Percentiles rank a stretch among this genome's conserved stretches.
Conservation (phyloP, 768 basidiomycete species). For the Postia placenta region DNA sequence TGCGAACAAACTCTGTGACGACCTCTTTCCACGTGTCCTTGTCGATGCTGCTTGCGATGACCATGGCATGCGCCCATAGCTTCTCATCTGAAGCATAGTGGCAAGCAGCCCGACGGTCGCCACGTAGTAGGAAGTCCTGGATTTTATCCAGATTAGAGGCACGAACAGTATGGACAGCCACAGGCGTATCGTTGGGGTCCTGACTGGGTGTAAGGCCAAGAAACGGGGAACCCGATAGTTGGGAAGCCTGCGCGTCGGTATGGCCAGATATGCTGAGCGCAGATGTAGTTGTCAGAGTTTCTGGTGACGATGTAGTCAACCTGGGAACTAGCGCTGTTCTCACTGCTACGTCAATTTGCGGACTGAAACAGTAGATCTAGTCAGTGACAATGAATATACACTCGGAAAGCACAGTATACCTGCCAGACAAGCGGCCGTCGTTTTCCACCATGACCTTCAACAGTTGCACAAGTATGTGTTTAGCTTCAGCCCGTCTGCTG, state of each 20-base stretch:
- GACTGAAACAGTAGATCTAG: conserved; percentile 30
- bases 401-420: conserved; percentile 44
- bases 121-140: conserved; percentile 71
- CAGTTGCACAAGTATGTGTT: conserved; percentile 65
- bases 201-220: conserved; percentile 3
- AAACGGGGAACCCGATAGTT: conserved; percentile 8
- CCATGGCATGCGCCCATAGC: conserved; percentile 93
- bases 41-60: conserved; percentile 90
- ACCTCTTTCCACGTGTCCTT: conserved; percentile 92
- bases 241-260: background rate
- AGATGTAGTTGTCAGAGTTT: conserved; percentile 12
- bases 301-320: conserved; percentile 24
- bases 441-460: conserved; percentile 81
- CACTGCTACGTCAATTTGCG: conserved; percentile 68
- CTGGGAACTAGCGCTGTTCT: conserved; percentile 66
- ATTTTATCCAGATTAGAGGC: conserved; percentile 70
- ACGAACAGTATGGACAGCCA: conserved; percentile 29
- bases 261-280: conserved; percentile 2
- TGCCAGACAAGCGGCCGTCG: conserved; percentile 82
- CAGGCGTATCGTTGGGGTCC: background rate
- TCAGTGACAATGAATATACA: background rate
- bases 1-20: conserved; percentile 75
- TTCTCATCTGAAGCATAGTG: conserved; percentile 83
- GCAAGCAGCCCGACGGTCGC: conserved; percentile 83
- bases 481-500: conserved; percentile 64